Base-by-base conservation (phyloP, 2,329 filamentous ascomycete genomes). In the Cladophialophora immunda region DNA sequence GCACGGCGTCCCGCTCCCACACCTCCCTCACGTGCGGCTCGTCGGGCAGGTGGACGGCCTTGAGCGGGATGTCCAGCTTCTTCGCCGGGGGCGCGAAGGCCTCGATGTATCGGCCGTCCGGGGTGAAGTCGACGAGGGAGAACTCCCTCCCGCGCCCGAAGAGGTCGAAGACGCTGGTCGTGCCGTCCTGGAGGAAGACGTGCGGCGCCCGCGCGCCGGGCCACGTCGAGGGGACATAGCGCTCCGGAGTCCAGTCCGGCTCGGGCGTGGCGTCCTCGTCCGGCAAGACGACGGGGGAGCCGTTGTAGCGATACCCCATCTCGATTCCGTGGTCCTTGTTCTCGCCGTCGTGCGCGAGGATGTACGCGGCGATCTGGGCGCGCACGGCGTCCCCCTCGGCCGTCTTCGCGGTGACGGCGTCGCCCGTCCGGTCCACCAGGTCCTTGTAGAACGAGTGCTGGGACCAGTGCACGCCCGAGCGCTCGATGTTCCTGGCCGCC, bases 201-300 rank as follows among this genome's bases (percentile, higher is more conserved):
- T 78, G 76, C 9, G 77, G 76, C 1, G 73, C 75, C 13, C 76
- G 68, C 30, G 65, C 64, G 4, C 76, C 76, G 4, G 77, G 77
- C 67, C 72, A 68, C 1, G 76, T 78, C 11, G 71, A 73, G 5
- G 77, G 74, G 22, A 68, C 63, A 58, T 78, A 77, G 1, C 52
- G 38, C 34, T 57, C 47, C 3, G 55, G 30, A 5, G 62, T 65
- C 68, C 69, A 75, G 25, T 62, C 38, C n/a, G 60, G 68, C 52
- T 73, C 66, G 3, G n/a, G 6, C 1, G 32, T 13, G 13, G 15
- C 58, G 15, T 72, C 71, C 34, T 27, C 57, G 52, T 56, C 64
- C 57, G 50, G n/a, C 2, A 70, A 29, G 25, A 75, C 56, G 9
- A 72, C 65, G 2, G 64, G 64, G 2, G 70, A 74, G 9, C 52